phyloP scores from a whole-genome alignment of 805 yeast genomes.

The Blastobotrys attinorum region DNA sequence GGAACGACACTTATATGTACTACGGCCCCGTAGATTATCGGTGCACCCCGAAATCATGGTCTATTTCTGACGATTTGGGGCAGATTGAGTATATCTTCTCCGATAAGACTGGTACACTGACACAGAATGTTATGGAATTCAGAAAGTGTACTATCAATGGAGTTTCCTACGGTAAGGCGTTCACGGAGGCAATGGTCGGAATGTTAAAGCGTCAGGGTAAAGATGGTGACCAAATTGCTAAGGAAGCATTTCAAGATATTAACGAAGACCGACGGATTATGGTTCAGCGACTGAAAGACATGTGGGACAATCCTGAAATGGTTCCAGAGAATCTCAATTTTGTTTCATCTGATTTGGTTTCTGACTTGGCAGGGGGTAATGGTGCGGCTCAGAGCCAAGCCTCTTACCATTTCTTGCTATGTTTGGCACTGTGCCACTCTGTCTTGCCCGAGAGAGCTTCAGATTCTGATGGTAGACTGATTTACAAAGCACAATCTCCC shows the following conservation, averaged over 20 bases:
- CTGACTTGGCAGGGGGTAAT: constrained; percentile 40
- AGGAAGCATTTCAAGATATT: constrained; percentile 36
- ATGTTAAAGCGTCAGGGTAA: constrained; percentile 54
- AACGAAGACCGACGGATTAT: constrained; percentile 38
- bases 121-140: constrained; percentile 80
- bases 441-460: constrained; percentile 52
- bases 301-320: constrained; percentile 40
- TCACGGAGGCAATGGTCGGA: constrained; percentile 73
- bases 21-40: constrained; percentile 64
- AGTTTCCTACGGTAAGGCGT: constrained; percentile 61
- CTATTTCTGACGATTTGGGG: constrained; percentile 75
- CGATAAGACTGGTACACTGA: constrained; percentile 78
- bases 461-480: constrained; percentile 30
- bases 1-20: constrained; percentile 62
- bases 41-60: constrained; percentile 77
- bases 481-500: constrained; percentile 73
- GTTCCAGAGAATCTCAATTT: constrained; percentile 45
- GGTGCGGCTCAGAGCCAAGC: constrained; percentile 38
- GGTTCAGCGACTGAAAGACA: constrained; percentile 35
- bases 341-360: constrained; percentile 48
- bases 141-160: constrained; percentile 67
- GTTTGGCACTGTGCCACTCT: constrained; percentile 67
- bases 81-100: constrained; percentile 76
- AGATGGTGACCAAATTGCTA: constrained; percentile 44
- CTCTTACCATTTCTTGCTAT: constrained; percentile 52